phyloP scores from a whole-genome alignment of 1,139 yeast genomes.

The Diutina pseudorugosa region DNA sequence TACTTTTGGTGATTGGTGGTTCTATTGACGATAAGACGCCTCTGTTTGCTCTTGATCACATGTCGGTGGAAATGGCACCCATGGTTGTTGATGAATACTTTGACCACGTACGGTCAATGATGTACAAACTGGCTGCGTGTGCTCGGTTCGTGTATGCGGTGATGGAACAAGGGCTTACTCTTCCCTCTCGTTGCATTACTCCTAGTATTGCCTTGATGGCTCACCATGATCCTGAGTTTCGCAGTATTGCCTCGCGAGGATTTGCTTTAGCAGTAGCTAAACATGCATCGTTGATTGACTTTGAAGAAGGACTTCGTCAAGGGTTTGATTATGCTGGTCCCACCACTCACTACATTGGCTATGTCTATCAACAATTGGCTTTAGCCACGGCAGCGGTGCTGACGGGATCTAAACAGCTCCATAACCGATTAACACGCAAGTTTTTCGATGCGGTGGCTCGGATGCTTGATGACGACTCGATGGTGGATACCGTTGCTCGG shows the following conservation, averaged over 20 bases:
- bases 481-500: not conserved
- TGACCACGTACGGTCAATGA: not conserved
- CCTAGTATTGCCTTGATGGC: not conserved
- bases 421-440: not conserved
- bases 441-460: not conserved
- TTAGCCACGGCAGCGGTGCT: not conserved
- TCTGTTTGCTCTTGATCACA: not conserved
- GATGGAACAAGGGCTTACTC: not conserved
- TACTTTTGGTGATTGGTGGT: not conserved
- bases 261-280: not conserved
- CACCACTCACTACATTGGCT: not conserved
- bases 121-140: not conserved
- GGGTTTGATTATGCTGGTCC: not conserved
- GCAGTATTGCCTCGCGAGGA: not conserved
- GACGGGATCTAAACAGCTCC: not conserved
- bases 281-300: not conserved
- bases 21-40: not conserved
- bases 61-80: not conserved
- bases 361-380: not conserved
- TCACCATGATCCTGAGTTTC: not conserved
- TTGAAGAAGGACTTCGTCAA: not conserved
- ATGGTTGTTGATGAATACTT: constrained; percentile 1
- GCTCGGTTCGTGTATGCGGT: not conserved
- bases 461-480: not conserved
- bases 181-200: not conserved